phyloP scores from a whole-genome alignment of 805 yeast species.

The Saturnispora galanensis region DNA sequence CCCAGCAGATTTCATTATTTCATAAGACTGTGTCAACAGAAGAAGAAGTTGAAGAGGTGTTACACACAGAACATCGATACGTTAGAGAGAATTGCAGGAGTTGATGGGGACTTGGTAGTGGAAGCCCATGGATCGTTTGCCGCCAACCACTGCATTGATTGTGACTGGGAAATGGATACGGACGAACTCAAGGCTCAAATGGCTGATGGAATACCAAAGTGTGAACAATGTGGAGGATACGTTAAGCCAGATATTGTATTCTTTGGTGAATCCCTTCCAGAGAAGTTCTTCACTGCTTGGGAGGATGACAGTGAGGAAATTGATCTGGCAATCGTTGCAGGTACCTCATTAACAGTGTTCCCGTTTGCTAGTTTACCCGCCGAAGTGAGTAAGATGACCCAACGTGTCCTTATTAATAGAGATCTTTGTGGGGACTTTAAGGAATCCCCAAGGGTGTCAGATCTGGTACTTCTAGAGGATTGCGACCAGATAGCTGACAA shows the following conservation, averaged over 20 bases:
- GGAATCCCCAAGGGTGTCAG: constrained; percentile 44
- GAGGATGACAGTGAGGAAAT: constrained; percentile 43
- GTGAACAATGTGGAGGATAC: constrained; percentile 58
- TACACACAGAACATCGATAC: constrained; percentile 94
- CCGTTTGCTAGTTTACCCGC: constrained; percentile 84
- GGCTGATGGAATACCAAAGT: constrained; percentile 37
- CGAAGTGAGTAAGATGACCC: constrained; percentile 39
- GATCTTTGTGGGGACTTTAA: constrained; percentile 71
- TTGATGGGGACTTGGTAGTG: constrained; percentile 50
- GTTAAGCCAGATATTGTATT: constrained; percentile 93
- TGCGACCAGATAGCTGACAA: constrained; percentile 57
- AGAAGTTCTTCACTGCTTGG: constrained; percentile 57
- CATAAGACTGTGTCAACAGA: constrained; percentile 56
- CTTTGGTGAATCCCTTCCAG: constrained; percentile 84
- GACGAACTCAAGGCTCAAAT: constrained; percentile 33
- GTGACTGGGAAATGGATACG: constrained; percentile 44
- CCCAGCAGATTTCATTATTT: constrained; percentile 80
- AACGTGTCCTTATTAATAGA: constrained; percentile 61
- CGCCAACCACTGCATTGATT: constrained; percentile 70
- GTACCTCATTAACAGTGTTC: constrained; percentile 80
- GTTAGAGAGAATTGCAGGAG: constrained; percentile 77
- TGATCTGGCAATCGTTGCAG: constrained; percentile 79
- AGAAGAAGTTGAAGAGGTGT: constrained; percentile 52
- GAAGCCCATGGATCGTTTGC: constrained; percentile 98
- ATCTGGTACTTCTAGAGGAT: constrained; percentile 48